A percentile compares a stretch with the other conserved stretches of the same genome.
Conservation (phyloP, 2,329 filamentous ascomycete genomes). For the Aotearoamyces nothofagi region DNA sequence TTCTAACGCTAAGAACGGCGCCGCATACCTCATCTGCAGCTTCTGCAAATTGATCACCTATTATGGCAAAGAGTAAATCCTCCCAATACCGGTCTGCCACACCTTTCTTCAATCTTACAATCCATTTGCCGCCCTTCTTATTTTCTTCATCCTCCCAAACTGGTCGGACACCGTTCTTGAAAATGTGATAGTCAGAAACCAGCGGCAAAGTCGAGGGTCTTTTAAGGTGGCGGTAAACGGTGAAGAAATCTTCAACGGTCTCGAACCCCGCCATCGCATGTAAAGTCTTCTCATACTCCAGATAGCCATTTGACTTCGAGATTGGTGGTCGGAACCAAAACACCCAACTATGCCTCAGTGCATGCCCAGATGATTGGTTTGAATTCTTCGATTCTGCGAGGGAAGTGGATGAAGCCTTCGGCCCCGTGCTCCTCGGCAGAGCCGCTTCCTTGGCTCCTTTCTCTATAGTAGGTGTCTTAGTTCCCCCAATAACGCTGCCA, state of each 20-base stretch:
- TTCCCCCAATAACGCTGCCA: conserved; percentile 35
- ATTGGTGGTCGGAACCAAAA: conserved; percentile 97
- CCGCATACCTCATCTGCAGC: conserved; percentile 90
- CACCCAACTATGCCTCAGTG: conserved; percentile 78
- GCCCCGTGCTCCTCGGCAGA: conserved; percentile 15
- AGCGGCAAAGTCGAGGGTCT: conserved; percentile 75
- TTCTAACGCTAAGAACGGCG: conserved; percentile 83
- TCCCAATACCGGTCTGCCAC: conserved; percentile 97
- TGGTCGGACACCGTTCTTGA: conserved; percentile 89
- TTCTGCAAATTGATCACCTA: conserved; percentile 89
- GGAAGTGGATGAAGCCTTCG: conserved; percentile 27
- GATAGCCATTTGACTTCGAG: conserved; percentile 74
- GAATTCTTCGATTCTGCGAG: conserved; percentile 30
- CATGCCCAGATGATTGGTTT: conserved; percentile 31
- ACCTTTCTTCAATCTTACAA: conserved; percentile 91
- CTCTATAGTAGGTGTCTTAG: conserved; percentile 42
- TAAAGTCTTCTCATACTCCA: conserved; percentile 94
- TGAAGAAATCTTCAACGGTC: conserved; percentile 83
- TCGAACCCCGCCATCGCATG: conserved; percentile 70
- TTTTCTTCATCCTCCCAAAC: conserved; percentile 99
- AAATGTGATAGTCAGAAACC: conserved; percentile 95
- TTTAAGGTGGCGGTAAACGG: conserved; percentile 78
- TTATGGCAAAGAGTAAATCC: conserved; percentile 75
- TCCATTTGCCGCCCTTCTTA: conserved; percentile 93
- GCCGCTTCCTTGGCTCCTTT: conserved; percentile 40